phyloP scores from a whole-genome alignment of 192 early-diverging fungal species.

The Phycomyces blakesleeanus region DNA sequence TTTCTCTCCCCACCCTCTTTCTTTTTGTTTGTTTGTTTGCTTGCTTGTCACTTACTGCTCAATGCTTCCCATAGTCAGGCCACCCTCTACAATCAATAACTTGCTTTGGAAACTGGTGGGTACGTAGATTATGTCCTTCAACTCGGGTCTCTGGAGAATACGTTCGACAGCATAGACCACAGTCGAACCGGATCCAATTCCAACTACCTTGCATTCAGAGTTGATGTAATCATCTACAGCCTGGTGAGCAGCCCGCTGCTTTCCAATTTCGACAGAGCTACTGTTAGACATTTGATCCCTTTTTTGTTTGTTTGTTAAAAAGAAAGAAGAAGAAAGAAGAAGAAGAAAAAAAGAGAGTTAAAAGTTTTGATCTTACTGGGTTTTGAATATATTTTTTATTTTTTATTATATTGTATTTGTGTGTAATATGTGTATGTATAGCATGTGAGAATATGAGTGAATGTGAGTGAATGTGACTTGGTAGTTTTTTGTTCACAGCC shows the following conservation, averaged over 20 bases:
- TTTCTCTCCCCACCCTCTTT: constrained; percentile 1
- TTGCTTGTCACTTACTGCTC: constrained; percentile 56
- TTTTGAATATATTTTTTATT: no score
- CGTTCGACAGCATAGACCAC: constrained; percentile 86
- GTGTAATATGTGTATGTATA: no score
- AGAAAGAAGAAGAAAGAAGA: no score
- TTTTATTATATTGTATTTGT: no score
- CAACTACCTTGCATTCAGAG: constrained; percentile 66
- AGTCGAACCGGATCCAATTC: constrained; percentile 85
- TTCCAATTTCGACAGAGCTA: constrained; percentile 65
- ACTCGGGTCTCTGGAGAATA: constrained; percentile 59
- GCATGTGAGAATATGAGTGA: no score
- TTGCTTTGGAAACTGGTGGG: constrained; percentile 93
- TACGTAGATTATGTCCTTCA: constrained; percentile 77
- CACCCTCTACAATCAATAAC: constrained; percentile 77
- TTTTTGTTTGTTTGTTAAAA: neutral
- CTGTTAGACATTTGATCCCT: no score
- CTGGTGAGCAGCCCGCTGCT: constrained; percentile 79
- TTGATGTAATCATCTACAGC: constrained; percentile 88
- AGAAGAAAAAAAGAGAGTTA: no score
- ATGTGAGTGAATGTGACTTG: no score
- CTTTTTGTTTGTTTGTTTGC: constrained; percentile 8
- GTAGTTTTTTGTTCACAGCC: no score
- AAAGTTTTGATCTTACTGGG: no score
- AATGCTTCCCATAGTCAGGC: constrained; percentile 71